phyloP scores from a whole-genome alignment of 2,329 filamentous ascomycete species.

The Trichothecium sympodiale region DNA sequence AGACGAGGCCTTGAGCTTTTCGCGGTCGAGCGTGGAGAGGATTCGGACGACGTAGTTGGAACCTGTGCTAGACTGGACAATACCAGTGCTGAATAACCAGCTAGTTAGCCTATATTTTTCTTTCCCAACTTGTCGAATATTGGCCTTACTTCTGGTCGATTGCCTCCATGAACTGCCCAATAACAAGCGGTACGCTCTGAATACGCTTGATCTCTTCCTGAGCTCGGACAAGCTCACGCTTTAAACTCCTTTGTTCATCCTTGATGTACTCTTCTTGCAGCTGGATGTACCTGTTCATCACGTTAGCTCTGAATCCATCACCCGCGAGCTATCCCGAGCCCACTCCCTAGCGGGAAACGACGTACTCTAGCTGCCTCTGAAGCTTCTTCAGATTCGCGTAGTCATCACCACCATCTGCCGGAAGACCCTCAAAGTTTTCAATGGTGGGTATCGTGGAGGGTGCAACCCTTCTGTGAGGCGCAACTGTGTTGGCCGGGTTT shows the following conservation, averaged over 20 bases:
- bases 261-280: conserved; percentile 99
- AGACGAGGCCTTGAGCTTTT: conserved; percentile 94
- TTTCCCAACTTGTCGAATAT: not conserved
- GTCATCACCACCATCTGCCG: conserved; percentile 75
- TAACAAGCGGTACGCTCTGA: conserved; percentile 94
- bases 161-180: conserved; percentile 99
- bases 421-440: conserved; percentile 77
- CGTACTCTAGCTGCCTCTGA: conserved; percentile 88
- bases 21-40: conserved; percentile 93
- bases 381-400: conserved; percentile 95
- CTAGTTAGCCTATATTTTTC: conserved; percentile 4
- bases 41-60: conserved; percentile 99
- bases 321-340: conserved; percentile 2
- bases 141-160: conserved; percentile 87
- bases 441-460: conserved; percentile 78
- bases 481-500: conserved; percentile 61
- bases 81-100: conserved; percentile 65
- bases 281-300: conserved; percentile 65
- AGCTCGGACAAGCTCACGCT: conserved; percentile 90
- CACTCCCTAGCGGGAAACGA: conserved; percentile 4
- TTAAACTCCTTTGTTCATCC: conserved; percentile 97
- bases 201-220: conserved; percentile 99
- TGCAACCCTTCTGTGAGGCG: conserved; percentile 71
- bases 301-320: conserved; percentile 8
- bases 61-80: conserved; percentile 95